Evolutionary conservation across 1,284 basidiomycete genomes (phyloP).

Genomic region (Puccinia horiana): DNA sequence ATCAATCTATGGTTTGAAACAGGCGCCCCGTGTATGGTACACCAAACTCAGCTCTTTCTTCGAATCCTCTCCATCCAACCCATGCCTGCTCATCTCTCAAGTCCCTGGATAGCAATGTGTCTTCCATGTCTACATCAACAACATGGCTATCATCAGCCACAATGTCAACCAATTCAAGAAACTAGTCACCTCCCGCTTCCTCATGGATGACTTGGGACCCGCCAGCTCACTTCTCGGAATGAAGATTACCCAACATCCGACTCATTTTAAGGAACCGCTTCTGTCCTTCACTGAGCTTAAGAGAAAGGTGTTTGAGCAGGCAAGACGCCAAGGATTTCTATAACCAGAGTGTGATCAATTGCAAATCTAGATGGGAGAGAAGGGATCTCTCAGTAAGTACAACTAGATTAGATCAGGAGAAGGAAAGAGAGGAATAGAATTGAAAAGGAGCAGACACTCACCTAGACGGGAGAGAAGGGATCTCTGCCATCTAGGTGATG

Average conservation of each 20-base stretch:
- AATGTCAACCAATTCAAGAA: neutral
- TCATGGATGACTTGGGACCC: slow-evolving; percentile 14
- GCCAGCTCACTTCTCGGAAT: neutral
- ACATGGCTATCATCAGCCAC: neutral
- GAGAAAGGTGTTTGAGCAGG: too few species aligned
- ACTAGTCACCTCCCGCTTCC: neutral
- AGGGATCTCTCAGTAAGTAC: too few species aligned
- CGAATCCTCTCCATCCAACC: neutral
- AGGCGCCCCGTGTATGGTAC: slow-evolving; percentile 6
- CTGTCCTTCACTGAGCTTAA: too few species aligned
- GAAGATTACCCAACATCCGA: neutral
- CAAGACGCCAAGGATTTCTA: too few species aligned
- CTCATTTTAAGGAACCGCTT: too few species aligned
- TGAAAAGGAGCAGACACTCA: too few species aligned
- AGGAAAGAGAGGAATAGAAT: too few species aligned
- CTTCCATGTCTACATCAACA: neutral
- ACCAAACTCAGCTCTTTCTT: neutral
- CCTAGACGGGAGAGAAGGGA: too few species aligned
- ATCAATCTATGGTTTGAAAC: slow-evolving; percentile 1
- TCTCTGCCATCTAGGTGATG: too few species aligned
- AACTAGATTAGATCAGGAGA: too few species aligned
- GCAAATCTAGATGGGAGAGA: too few species aligned
- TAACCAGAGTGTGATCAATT: too few species aligned
- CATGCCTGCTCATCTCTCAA: slow-evolving; percentile 3
- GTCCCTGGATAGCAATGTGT: neutral